Conservation (phyloP, 208 protist species). For the Trypanosoma mega region DNA sequence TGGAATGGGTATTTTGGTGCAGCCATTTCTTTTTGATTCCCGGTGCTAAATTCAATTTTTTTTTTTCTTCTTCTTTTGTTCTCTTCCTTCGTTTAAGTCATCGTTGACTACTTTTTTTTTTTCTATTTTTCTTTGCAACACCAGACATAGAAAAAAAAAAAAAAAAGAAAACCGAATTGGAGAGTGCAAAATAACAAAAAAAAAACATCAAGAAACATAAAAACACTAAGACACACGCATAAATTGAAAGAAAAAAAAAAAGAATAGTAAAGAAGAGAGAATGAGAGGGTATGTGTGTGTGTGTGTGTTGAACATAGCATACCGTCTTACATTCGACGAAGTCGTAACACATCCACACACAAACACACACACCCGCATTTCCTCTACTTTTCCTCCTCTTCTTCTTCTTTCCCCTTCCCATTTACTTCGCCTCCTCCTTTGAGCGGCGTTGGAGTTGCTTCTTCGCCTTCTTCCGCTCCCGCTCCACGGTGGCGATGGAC, state of each 20-base stretch:
- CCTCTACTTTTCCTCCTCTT: not conserved
- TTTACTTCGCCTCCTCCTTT: constrained; percentile 41
- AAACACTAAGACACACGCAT: constrained; percentile 23
- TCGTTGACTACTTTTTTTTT: no score
- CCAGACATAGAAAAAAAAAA: constrained; percentile 8
- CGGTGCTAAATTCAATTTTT: no score
- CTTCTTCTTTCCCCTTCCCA: constrained; percentile 2
- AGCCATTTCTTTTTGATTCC: no score
- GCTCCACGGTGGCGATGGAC: constrained; percentile 81
- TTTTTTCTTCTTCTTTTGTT: no score
- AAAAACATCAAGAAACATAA: constrained; percentile 5
- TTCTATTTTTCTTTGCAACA: not conserved
- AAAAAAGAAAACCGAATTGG: constrained; percentile 11
- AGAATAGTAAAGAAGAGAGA: not conserved
- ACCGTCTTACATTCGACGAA: no score
- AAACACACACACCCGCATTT: constrained; percentile 4
- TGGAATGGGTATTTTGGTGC: no score
- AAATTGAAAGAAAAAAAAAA: not conserved
- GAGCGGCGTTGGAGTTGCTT: constrained; percentile 52
- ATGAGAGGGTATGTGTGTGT: no score
- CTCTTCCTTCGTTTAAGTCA: no score
- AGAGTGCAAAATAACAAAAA: not conserved
- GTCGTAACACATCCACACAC: not conserved
- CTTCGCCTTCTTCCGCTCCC: constrained; percentile 82
- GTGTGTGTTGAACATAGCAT: no score